Conservation (phyloP, 2,329 filamentous ascomycete species). For the Hymenotorrendiella dingleyae region DNA sequence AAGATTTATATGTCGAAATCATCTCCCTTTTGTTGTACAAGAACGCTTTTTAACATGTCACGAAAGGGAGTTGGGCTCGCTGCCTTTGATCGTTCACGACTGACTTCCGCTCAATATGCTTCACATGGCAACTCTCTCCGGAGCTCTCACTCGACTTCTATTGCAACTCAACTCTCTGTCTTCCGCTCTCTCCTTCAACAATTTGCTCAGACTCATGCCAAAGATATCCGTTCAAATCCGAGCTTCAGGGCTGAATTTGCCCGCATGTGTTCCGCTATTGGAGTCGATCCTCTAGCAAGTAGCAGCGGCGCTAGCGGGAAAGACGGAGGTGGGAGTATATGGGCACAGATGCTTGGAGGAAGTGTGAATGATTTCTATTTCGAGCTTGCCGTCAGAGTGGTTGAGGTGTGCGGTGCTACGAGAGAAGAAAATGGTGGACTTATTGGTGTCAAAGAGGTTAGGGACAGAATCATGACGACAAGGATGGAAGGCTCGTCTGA, state of each 20-base stretch:
- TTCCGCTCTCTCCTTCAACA: slow-evolving; percentile 94
- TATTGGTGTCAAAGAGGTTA: slow-evolving; percentile 76
- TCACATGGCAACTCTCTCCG: slow-evolving; percentile 85
- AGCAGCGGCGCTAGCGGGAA: slow-evolving; percentile 46
- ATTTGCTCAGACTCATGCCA: slow-evolving; percentile 89
- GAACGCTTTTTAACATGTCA: slow-evolving; percentile 42
- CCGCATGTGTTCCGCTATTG: slow-evolving; percentile 96
- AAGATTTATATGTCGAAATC: not conserved
- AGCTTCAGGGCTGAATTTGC: slow-evolving; percentile 95
- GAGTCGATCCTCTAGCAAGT: slow-evolving; percentile 86
- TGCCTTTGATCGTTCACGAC: slow-evolving; percentile 78
- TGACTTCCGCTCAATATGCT: slow-evolving; percentile 84
- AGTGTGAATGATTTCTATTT: slow-evolving; percentile 99
- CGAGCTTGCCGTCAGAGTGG: slow-evolving; percentile 89
- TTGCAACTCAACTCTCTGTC: slow-evolving; percentile 89
- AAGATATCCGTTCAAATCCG: slow-evolving; percentile 93
- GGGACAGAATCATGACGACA: slow-evolving; percentile 66
- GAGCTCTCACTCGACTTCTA: slow-evolving; percentile 73
- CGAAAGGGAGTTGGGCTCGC: slow-evolving; percentile 85
- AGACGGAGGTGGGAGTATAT: slow-evolving; percentile 61
- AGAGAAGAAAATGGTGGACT: slow-evolving; percentile 88
- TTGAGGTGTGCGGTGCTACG: slow-evolving; percentile 85
- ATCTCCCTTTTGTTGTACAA: not conserved
- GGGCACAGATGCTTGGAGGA: slow-evolving; percentile 86
- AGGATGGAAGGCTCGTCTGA: slow-evolving; percentile 69